Percentiles rank a stretch among this genome's conserved stretches.
These are phyloP conservation scores for Amborella trichopoda DNA, from an alignment of 164 flowering plant species.

Conservation along the genomic window DNA sequence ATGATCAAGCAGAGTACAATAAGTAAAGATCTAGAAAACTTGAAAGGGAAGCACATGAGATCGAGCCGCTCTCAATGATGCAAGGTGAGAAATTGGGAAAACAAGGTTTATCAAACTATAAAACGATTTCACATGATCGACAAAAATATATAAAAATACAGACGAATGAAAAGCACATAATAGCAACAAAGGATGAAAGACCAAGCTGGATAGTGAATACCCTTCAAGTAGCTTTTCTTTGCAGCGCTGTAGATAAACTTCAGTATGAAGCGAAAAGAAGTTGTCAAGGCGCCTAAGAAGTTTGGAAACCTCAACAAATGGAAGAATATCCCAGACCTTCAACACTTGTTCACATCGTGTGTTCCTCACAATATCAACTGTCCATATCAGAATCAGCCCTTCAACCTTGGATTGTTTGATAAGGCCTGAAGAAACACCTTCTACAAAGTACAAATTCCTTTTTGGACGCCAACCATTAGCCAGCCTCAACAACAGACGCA, in stretches of 20 bases:
- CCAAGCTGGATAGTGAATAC: constrained; percentile 20
- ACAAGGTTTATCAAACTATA: no score
- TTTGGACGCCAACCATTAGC: constrained; percentile 33
- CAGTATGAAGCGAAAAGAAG: constrained; percentile 7
- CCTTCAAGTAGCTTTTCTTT: constrained; percentile 34
- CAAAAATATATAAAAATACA: neutral
- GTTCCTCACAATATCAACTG: constrained; percentile 18
- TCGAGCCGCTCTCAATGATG: no score
- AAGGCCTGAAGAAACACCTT: constrained; percentile 15
- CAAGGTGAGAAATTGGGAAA: no score
- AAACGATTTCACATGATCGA: neutral
- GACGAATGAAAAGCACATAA: neutral
- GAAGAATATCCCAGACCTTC: constrained; percentile 67
- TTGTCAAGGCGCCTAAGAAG: constrained; percentile 20
- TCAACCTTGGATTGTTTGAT: constrained; percentile 19
- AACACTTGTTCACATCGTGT: constrained; percentile 18
- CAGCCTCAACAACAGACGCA: constrained; percentile 20
- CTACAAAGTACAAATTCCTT: neutral
- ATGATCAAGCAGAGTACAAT: no score
- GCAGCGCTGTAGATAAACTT: constrained; percentile 41
- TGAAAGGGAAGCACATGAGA: no score
- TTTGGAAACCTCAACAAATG: constrained; percentile 39
- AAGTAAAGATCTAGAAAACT: no score
- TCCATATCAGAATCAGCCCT: constrained; percentile 23
- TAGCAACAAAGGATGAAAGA: neutral